Percentiles rank a stretch among this genome's conserved stretches.
Conservation (phyloP, 164 flowering plant genomes). For the Nelumbo lutea region DNA sequence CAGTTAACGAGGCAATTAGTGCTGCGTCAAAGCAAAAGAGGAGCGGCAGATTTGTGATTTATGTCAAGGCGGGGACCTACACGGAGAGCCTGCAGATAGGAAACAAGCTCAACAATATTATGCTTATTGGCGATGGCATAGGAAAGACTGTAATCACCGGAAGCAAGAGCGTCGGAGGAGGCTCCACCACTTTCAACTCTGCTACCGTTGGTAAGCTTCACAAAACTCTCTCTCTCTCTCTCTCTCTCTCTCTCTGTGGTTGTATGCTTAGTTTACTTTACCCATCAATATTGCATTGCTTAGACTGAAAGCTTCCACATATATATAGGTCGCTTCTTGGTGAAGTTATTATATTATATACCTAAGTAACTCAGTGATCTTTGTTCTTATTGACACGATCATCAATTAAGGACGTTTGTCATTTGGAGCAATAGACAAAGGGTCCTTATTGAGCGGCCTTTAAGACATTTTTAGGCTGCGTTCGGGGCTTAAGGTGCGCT, state of each 20-base stretch:
- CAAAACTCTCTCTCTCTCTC: neutral
- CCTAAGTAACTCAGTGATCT: neutral
- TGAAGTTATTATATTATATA: neutral
- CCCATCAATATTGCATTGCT: neutral
- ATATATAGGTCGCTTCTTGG: neutral
- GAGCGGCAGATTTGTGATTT: slow-evolving; percentile 39
- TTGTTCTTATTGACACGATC: too few species aligned
- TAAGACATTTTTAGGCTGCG: too few species aligned
- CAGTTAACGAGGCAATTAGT: slow-evolving; percentile 31
- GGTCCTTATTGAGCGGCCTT: too few species aligned
- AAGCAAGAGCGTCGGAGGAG: slow-evolving; percentile 43
- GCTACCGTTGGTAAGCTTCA: slow-evolving; percentile 51
- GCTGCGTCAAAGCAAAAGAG: slow-evolving; percentile 27
- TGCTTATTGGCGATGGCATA: slow-evolving; percentile 58
- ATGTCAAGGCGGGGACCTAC: slow-evolving; percentile 45
- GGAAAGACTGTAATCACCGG: slow-evolving; percentile 49
- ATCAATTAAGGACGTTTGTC: too few species aligned
- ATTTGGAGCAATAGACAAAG: too few species aligned
- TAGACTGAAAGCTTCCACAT: too few species aligned
- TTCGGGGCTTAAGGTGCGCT: too few species aligned
- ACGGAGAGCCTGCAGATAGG: slow-evolving; percentile 42
- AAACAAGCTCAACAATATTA: slow-evolving; percentile 31
- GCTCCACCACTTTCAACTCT: slow-evolving; percentile 48
- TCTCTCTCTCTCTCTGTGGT: neutral
- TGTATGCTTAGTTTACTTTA: neutral